Base-by-base conservation (phyloP, 192 early-diverging fungal species). In the Gamsiella multidivaricata region DNA sequence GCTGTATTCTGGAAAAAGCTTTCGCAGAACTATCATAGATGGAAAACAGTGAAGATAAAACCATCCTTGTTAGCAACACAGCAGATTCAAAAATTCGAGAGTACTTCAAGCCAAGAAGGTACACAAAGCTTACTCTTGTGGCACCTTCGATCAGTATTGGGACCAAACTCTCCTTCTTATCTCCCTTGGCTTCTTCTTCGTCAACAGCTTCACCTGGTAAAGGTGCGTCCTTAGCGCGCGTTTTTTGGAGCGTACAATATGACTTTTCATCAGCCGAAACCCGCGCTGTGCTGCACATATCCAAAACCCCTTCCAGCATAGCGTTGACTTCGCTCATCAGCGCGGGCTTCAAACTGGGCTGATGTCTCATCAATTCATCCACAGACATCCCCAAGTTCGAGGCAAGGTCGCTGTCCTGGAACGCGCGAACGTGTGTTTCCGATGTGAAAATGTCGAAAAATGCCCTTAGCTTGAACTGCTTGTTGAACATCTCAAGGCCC, bases 321-420 rank as follows among this genome's bases (percentile, higher is more conserved):
- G 64, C 47, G 5, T 89, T 85, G 32, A 98, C 85, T 32, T 90
- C 84, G 8, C 83, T 74, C 78, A 97, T 87, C 23, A 95, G 83
- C 22, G 79, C 62, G 0, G 87, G 86, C 75, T 94, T 94, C 41
- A 97, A 79, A 1, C 81, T 73, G 11, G 97, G 96, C 62, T 98
- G 96, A 76, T 99, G 97, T 20, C 97, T 89, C 65, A 98, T 91
- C 34, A 99, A 86, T 79, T 99, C 97, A 71, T 99, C 97, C 73
- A 99, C 87, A 8, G 90, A 85, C 31, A 88, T 86, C 23, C 96
- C 97, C 36, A 97, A 80, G 3, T 89, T 79, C 26, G 91, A 88
- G 2, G 95, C 92, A 28, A 93, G 87, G 41, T 98, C 96, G n/a
- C 88, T 88, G 36, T 96, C 95, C 68, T 89, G 85, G 52, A 97